phyloP scores from a whole-genome alignment of 805 yeast species.

The Metschnikowia matae region DNA sequence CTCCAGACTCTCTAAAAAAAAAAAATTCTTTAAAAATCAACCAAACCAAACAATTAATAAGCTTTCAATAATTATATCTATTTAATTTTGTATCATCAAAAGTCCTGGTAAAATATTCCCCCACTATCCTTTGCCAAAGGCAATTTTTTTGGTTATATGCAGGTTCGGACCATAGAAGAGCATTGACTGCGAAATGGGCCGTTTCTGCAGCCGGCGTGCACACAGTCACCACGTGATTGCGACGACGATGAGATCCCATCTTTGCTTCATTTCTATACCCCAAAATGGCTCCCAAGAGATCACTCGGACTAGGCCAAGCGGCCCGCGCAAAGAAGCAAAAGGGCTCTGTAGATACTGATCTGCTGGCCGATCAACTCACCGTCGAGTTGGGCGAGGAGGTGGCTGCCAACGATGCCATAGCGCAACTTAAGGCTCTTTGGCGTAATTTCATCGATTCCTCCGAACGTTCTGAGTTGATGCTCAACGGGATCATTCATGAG shows the following conservation, averaged over 20 bases:
- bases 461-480: conserved; percentile 57
- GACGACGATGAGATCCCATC: not conserved
- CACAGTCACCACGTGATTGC: not conserved
- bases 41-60: too few relatives aligned
- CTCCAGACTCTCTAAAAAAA: too few relatives aligned
- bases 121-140: too few relatives aligned
- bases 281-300: conserved; percentile 27
- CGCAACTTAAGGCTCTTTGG: conserved; percentile 73
- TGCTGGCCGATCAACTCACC: conserved; percentile 24
- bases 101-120: too few relatives aligned
- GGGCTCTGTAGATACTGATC: conserved; percentile 7
- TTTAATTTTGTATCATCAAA: too few relatives aligned
- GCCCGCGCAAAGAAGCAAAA: conserved; percentile 26
- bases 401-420: conserved; percentile 75
- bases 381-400: conserved; percentile 68
- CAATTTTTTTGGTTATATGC: not conserved
- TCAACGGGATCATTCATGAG: conserved; percentile 88
- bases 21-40: too few relatives aligned
- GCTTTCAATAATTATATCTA: too few relatives aligned
- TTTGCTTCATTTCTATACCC: not conserved
- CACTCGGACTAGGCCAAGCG: conserved; percentile 37
- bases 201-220: not conserved
- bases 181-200: conserved; percentile 1
- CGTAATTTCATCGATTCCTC: conserved; percentile 52
- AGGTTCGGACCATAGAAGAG: not conserved